Evolutionary conservation across 2,329 filamentous ascomycete genomes (phyloP).

Genomic region (Calonectria montana): DNA sequence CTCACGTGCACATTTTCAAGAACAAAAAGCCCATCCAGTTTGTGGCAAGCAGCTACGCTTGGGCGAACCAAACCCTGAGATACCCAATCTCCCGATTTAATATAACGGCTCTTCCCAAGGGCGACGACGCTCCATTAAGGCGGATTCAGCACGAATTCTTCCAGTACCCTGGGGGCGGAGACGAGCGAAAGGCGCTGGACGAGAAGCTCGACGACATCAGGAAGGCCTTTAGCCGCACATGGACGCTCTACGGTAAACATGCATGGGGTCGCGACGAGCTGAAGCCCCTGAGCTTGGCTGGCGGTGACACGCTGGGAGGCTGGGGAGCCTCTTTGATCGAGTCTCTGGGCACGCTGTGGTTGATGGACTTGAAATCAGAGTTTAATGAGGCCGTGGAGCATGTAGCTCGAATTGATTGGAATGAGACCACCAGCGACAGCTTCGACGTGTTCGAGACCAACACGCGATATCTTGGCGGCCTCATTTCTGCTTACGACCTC

Average conservation of each 20-base stretch:
- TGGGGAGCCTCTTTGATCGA: constrained; percentile 74
- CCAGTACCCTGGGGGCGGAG: constrained; percentile 16
- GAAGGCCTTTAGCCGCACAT: constrained; percentile 63
- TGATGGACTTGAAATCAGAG: constrained; percentile 72
- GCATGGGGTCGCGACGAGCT: constrained; percentile 73
- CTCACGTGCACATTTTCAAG: constrained; percentile 9
- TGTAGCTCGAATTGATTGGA: constrained; percentile 60
- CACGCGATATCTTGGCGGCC: constrained; percentile 74
- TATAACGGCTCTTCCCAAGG: constrained; percentile 27
- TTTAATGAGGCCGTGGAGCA: constrained; percentile 70
- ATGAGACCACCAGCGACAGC: constrained; percentile 52
- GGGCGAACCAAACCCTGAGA: constrained; percentile 28
- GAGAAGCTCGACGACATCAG: constrained; percentile 53
- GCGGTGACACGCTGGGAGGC: constrained; percentile 67
- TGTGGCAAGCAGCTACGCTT: constrained; percentile 37
- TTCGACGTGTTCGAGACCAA: constrained; percentile 77
- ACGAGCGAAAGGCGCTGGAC: constrained; percentile 16
- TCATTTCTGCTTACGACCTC: constrained; percentile 75
- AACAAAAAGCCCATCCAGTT: constrained; percentile 25
- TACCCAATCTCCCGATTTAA: constrained; percentile 23
- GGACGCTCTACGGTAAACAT: constrained; percentile 67
- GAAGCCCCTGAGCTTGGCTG: constrained; percentile 60
- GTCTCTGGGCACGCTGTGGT: constrained; percentile 73
- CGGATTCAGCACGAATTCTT: constrained; percentile 37
- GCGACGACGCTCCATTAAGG: constrained; percentile 27